Conservation (phyloP, 176 grass and related monocot genomes). For the maize (Zea mays) region DNA sequence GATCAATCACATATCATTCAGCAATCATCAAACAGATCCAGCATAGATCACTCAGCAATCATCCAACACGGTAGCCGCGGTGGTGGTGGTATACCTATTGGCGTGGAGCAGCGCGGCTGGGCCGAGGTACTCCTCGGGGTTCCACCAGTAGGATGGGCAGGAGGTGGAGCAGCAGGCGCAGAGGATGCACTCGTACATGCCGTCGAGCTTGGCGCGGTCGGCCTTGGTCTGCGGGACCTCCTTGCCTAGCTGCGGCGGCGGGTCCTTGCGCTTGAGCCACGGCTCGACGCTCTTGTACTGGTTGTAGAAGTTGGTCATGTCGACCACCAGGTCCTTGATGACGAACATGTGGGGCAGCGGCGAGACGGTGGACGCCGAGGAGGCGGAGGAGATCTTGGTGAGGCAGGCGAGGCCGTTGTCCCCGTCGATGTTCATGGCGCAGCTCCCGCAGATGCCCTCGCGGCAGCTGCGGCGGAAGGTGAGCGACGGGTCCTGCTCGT, state of each 20-base stretch:
- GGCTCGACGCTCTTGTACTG: slow-evolving; percentile 95
- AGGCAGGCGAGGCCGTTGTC: slow-evolving; percentile 98
- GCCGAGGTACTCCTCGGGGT: slow-evolving; percentile 84
- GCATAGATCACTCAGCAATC: neutral
- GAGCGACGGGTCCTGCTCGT: slow-evolving; percentile 91
- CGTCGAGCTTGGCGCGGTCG: slow-evolving; percentile 83
- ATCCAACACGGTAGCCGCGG: neutral
- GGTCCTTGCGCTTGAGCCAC: slow-evolving; percentile 86
- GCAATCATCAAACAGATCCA: slow-evolving; percentile 35
- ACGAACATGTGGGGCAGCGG: slow-evolving; percentile 98
- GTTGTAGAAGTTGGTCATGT: slow-evolving; percentile 97
- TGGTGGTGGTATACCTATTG: slow-evolving; percentile 45
- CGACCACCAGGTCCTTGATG: slow-evolving; percentile 93
- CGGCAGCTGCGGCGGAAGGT: slow-evolving; percentile 96
- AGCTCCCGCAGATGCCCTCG: slow-evolving; percentile 97
- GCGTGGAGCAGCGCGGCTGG: slow-evolving; percentile 81
- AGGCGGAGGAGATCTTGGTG: slow-evolving; percentile 73
- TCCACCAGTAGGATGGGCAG: slow-evolving; percentile 97
- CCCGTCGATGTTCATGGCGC: slow-evolving; percentile 94
- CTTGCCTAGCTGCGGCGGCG: slow-evolving; percentile 48
- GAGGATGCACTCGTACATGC: slow-evolving; percentile 97
- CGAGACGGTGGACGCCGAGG: slow-evolving; percentile 55
- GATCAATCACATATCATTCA: slow-evolving; percentile 9
- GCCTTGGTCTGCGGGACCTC: slow-evolving; percentile 73
- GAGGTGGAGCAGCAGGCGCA: slow-evolving; percentile 91